A percentile compares a stretch with the other conserved stretches of the same genome.
These are phyloP conservation scores for Phytopythium delawarense DNA, from an alignment of 352 stramenopile genomes.

Conservation along the genomic window DNA sequence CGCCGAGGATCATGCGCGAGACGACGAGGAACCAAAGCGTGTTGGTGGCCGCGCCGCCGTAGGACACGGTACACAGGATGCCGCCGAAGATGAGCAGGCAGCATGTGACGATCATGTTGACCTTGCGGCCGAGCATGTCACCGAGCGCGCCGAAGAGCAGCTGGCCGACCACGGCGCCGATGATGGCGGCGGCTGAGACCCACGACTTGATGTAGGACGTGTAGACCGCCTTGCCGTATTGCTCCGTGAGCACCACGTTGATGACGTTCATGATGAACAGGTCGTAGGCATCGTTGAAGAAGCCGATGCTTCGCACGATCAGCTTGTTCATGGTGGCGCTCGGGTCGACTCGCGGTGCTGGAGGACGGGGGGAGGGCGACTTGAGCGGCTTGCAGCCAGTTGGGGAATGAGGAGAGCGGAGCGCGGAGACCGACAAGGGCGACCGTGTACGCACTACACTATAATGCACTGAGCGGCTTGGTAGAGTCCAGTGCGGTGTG, in stretches of 20 bases:
- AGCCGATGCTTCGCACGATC: slow-evolving; percentile 45
- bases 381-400: background rate
- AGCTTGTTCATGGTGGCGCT: slow-evolving; percentile 43
- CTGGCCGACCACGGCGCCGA: slow-evolving; percentile 50
- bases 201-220: slow-evolving; percentile 50
- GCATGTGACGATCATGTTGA: slow-evolving; percentile 62
- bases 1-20: slow-evolving; percentile 34
- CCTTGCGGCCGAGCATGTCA: slow-evolving; percentile 47
- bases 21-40: slow-evolving; percentile 41
- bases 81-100: slow-evolving; percentile 40
- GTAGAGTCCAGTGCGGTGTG: too few species aligned
- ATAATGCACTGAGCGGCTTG: background rate
- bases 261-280: slow-evolving; percentile 70
- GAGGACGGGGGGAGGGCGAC: background rate
- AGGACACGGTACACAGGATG: slow-evolving; percentile 39
- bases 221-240: slow-evolving; percentile 54
- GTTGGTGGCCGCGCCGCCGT: slow-evolving; percentile 16
- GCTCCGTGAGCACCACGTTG: slow-evolving; percentile 59
- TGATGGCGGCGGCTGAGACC: slow-evolving; percentile 43
- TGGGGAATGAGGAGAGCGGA: background rate
- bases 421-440: background rate
- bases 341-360: background rate
- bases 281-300: slow-evolving; percentile 62
- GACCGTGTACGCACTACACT: background rate
- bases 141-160: slow-evolving; percentile 49